Evolutionary conservation across 345 rosid genomes (phyloP).

Genomic region (Raphanus sativus): DNA sequence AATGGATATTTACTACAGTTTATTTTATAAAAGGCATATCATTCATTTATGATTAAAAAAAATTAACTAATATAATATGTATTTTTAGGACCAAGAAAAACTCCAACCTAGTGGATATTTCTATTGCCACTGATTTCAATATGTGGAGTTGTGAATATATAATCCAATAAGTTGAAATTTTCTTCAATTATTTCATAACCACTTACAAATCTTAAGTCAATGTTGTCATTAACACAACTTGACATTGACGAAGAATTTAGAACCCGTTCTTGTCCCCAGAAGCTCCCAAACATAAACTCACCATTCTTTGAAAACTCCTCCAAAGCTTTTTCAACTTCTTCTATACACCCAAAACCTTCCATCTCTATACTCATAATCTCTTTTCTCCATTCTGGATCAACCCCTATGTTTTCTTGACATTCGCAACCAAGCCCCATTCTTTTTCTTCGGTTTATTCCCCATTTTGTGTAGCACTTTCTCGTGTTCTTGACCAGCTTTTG

Average conservation of each 20-base stretch:
- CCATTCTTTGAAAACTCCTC: slow-evolving; percentile 58
- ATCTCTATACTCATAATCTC: slow-evolving; percentile 32
- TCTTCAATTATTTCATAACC: slow-evolving; percentile 46
- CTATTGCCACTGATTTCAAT: not conserved
- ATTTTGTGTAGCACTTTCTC: slow-evolving; percentile 47
- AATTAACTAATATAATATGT: not conserved
- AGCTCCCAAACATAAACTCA: slow-evolving; percentile 87
- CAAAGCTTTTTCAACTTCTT: slow-evolving; percentile 60
- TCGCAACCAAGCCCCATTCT: slow-evolving; percentile 8
- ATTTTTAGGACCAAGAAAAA: not conserved
- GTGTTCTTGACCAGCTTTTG: slow-evolving; percentile 53
- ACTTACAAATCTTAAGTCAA: slow-evolving; percentile 41
- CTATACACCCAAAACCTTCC: slow-evolving; percentile 46
- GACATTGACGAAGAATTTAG: slow-evolving; percentile 32
- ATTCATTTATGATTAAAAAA: not conserved
- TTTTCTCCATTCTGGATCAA: slow-evolving; percentile 25
- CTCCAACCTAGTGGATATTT: not conserved
- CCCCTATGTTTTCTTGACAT: slow-evolving; percentile 1
- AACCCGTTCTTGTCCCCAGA: slow-evolving; percentile 60
- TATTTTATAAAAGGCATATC: not conserved
- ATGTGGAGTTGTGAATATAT: slow-evolving; percentile 23
- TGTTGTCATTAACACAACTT: slow-evolving; percentile 28
- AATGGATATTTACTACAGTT: not conserved
- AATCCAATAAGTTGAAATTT: slow-evolving; percentile 35
- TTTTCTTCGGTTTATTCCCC: slow-evolving; percentile 41